Base-by-base conservation (phyloP, 768 basidiomycete genomes). In the Tubosaeta sp. region DNA sequence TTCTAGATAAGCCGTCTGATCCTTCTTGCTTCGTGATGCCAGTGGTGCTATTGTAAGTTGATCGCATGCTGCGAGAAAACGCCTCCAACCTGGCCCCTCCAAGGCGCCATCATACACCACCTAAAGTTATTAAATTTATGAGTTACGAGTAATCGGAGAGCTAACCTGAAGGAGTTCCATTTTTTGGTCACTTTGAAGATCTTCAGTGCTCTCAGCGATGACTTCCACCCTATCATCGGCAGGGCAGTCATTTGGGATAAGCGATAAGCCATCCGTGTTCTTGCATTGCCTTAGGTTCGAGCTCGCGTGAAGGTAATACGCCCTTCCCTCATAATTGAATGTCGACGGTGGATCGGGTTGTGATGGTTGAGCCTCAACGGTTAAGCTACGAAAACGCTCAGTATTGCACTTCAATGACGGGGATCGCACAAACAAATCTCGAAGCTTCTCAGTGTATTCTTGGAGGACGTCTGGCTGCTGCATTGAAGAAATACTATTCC, bases 81-180 rank as follows among this genome's bases (percentile, higher is more conserved):
- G 48, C 18, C 61, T 61, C 85, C 84, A 87, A 6, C 61, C 60
- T 3, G 59, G 60, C 11, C 72, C 69, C 10, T 73, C 71, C 7
- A 48, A 44, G 14, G 66, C 32, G 48, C 77, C 70, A 18, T 71
- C 56, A 49, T 76, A 80, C 18, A 58, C 62, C 3, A 84, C 65
- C 86, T 87, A 53, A 18, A 21, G 22, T 32, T 25, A 16, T 27
- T 36, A 18, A 58, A 56, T 38, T 22, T 44, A 50, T 39, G 22
- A 19, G 29, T n/a, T 32, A 49, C n/a, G 25, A 7, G 21, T 18
- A 5, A 47, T 30, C 4, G 10, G 21, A 22, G 25, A 38, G 56
- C 72, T 49, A 62, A 86, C 87, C 75, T 81, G 71, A 65, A 82
- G 86, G 14, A 69, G 59, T 14, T 75, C 73, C 18, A 67, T 71